Conservation (phyloP, 106 monocot genomes). For the Acanthochlamys bracteata region DNA sequence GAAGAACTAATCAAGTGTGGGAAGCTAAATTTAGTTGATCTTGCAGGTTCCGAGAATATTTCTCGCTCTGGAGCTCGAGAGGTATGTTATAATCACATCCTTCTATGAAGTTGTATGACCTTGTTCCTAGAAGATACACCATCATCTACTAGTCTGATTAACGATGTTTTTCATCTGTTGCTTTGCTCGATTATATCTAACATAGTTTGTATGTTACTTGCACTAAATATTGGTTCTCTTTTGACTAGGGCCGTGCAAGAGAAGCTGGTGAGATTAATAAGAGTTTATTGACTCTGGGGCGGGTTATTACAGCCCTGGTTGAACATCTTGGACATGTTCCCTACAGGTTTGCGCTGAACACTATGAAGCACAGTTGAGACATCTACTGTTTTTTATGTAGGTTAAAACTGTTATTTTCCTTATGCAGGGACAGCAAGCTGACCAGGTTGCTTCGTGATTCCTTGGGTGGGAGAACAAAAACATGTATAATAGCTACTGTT, state of each 20-base stretch:
- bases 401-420: background rate
- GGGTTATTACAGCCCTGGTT: constrained; percentile 97
- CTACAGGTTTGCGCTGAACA: constrained; percentile 44
- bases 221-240: background rate
- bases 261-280: constrained; percentile 99
- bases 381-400: background rate
- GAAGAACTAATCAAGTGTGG: constrained; percentile 98
- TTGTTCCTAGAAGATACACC: background rate
- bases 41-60: constrained; percentile 98
- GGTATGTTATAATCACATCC: constrained; percentile 25
- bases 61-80: constrained; percentile 95
- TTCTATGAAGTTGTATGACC: background rate
- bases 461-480: constrained; percentile 94
- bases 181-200: too few species aligned
- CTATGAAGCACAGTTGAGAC: too few species aligned
- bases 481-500: constrained; percentile 98
- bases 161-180: background rate
- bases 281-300: constrained; percentile 93
- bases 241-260: constrained; percentile 79
- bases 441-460: constrained; percentile 95
- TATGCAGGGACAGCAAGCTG: constrained; percentile 89
- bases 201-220: too few species aligned
- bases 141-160: background rate
- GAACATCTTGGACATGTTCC: constrained; percentile 97
- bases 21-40: constrained; percentile 91